phyloP scores from a whole-genome alignment of 176 grass and related monocot genomes.

The Hyparrhenia diplandra region DNA sequence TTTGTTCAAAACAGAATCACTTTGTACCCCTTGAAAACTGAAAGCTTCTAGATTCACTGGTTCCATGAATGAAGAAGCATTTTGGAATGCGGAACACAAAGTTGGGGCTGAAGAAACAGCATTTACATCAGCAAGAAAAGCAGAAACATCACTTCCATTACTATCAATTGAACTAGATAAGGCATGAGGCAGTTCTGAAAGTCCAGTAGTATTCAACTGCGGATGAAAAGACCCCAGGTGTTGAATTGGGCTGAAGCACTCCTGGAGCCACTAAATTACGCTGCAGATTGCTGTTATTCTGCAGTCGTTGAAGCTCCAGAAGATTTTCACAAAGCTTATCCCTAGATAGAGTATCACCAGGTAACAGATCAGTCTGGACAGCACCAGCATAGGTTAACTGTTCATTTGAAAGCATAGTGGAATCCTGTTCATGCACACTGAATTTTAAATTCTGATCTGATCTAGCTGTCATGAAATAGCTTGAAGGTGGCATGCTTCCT shows the following conservation, averaged over 20 bases:
- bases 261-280: constrained; percentile 19
- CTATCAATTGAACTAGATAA: constrained; percentile 61
- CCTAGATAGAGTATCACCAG: constrained; percentile 18
- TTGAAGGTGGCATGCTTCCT: constrained; percentile 26
- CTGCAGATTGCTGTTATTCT: constrained; percentile 22
- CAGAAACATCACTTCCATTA: constrained; percentile 48
- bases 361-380: constrained; percentile 20
- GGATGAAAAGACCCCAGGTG: constrained; percentile 29
- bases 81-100: constrained; percentile 45
- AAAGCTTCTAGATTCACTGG: constrained; percentile 43
- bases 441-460: constrained; percentile 34
- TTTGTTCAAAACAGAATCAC: constrained; percentile 30
- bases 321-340: constrained; percentile 16
- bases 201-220: constrained; percentile 30
- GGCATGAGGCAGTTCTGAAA: constrained; percentile 33
- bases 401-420: constrained; percentile 24
- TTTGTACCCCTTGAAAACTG: constrained; percentile 32
- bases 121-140: constrained; percentile 50
- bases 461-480: constrained; percentile 26
- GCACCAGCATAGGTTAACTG: constrained; percentile 1
- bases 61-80: constrained; percentile 44
- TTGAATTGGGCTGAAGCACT: constrained; percentile 26
- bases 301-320: constrained; percentile 36
- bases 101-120: constrained; percentile 40
- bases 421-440: constrained; percentile 24